These are phyloP conservation scores for Russula brevipes DNA, from an alignment of 768 basidiomycete genomes.

Conservation along the genomic window DNA sequence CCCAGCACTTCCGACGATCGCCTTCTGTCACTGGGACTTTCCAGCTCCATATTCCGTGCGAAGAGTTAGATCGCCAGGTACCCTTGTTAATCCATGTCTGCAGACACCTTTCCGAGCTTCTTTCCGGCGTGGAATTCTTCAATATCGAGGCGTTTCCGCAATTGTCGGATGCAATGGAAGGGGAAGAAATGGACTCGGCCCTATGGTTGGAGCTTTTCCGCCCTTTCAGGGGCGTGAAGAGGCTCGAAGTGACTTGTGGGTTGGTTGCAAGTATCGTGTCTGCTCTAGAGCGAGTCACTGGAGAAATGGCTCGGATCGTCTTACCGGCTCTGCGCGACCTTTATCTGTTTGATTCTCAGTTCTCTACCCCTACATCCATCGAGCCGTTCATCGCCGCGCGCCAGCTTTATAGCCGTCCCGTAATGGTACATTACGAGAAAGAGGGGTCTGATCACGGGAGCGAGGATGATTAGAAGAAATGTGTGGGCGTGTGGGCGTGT, in stretches of 20 bases:
- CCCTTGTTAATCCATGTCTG: background rate
- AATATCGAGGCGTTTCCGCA: background rate
- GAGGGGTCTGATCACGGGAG: background rate
- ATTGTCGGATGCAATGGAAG: background rate
- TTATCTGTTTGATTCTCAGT: background rate
- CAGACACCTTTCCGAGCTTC: background rate
- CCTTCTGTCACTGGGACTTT: background rate
- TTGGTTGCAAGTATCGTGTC: slow-evolving; percentile 2
- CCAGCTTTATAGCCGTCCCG: background rate
- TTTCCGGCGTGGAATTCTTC: background rate
- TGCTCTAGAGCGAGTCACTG: slow-evolving; percentile 2
- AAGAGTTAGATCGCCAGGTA: slow-evolving; percentile 6
- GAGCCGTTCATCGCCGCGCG: slow-evolving; percentile 15
- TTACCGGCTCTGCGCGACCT: slow-evolving; percentile 14
- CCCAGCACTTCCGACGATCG: slow-evolving; percentile 1
- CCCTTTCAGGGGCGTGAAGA: background rate
- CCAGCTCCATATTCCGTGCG: slow-evolving; percentile 5
- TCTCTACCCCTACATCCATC: background rate
- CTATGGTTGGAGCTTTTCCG: slow-evolving; percentile 13
- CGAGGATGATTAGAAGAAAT: background rate
- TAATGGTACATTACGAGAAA: background rate
- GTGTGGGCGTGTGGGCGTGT: background rate
- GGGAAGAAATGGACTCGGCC: background rate
- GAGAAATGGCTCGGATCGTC: slow-evolving; percentile 9
- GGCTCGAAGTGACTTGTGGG: slow-evolving; percentile 1